Percentiles rank a stretch among this genome's conserved stretches.
Evolutionary conservation across 2,329 filamentous ascomycete species (phyloP).

Genomic region (Tolypocladium nubicola): DNA sequence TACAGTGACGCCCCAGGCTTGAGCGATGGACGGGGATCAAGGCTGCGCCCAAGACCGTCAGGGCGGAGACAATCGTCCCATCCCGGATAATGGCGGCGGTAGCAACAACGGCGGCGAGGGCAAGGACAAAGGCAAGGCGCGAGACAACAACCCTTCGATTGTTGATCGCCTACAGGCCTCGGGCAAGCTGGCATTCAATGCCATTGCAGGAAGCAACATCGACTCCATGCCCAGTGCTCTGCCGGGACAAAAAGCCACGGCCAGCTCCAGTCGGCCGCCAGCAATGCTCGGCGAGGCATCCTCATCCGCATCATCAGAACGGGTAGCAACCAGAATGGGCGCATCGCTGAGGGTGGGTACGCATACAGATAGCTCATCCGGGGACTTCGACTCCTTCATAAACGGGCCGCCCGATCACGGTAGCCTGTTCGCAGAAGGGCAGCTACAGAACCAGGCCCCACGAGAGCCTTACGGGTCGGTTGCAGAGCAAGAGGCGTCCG

Average conservation of each 20-base stretch:
- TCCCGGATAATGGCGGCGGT: background rate
- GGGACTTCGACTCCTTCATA: slow-evolving; percentile 2
- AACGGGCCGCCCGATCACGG: background rate
- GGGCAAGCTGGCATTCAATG: slow-evolving; percentile 14
- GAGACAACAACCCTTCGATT: slow-evolving; percentile 6
- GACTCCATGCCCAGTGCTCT: slow-evolving; percentile 6
- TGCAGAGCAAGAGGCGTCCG: slow-evolving; percentile 18
- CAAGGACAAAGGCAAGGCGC: slow-evolving; percentile 5
- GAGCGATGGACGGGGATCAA: background rate
- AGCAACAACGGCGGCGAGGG: slow-evolving; percentile 1
- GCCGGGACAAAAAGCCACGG: slow-evolving; percentile 10
- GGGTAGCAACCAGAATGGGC: background rate
- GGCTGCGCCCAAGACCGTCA: background rate
- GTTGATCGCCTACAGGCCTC: slow-evolving; percentile 16
- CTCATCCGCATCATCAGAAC: background rate
- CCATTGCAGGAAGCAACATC: slow-evolving; percentile 7
- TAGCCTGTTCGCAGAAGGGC: background rate
- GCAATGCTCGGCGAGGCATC: background rate
- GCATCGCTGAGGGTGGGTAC: background rate
- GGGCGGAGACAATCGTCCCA: background rate
- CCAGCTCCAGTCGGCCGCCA: background rate
- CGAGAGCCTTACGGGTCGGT: slow-evolving; percentile 8
- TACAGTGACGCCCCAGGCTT: background rate
- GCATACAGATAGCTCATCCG: background rate
- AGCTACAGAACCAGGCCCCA: background rate